Evolutionary conservation across 169 alveolate species (phyloP).

Genomic region (Plasmodium chabaudi): DNA sequence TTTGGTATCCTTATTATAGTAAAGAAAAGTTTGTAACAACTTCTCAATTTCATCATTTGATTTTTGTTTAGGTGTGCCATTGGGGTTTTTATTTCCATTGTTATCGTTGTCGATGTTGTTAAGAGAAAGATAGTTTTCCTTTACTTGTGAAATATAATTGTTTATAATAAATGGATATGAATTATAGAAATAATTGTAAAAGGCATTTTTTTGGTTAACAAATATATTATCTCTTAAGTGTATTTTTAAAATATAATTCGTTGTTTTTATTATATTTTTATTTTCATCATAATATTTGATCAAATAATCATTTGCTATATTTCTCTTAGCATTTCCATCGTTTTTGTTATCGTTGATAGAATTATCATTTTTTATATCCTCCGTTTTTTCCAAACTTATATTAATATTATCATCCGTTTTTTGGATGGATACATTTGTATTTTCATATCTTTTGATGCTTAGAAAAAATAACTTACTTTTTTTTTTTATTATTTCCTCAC

Average conservation of each 20-base stretch:
- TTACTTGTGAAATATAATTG: constrained; percentile 29
- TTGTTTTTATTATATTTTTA: constrained; percentile 58
- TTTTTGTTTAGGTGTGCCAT: background rate
- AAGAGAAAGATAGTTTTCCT: background rate
- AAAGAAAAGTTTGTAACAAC: constrained; percentile 15
- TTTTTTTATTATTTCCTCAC: constrained; percentile 17
- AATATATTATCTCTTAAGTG: constrained; percentile 43
- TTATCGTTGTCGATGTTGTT: background rate
- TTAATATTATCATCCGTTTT: background rate
- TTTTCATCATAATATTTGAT: constrained; percentile 33
- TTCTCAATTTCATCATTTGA: constrained; percentile 5
- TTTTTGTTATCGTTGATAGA: background rate
- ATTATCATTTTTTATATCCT: background rate
- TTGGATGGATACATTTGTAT: background rate
- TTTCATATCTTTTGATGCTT: constrained; percentile 20
- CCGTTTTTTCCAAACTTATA: background rate
- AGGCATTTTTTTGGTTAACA: constrained; percentile 29
- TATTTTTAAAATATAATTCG: constrained; percentile 56
- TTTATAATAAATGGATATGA: constrained; percentile 50
- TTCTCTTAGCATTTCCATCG: background rate
- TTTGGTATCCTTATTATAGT: constrained; percentile 42
- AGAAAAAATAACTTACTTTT: constrained; percentile 19
- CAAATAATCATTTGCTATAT: constrained; percentile 21
- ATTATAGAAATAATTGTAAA: constrained; percentile 51
- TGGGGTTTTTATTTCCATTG: background rate